Percentiles rank a stretch among this genome's conserved stretches.
These are phyloP conservation scores for Penicillium decumbens DNA, from an alignment of 2,329 filamentous ascomycete species.

Conservation along the genomic window DNA sequence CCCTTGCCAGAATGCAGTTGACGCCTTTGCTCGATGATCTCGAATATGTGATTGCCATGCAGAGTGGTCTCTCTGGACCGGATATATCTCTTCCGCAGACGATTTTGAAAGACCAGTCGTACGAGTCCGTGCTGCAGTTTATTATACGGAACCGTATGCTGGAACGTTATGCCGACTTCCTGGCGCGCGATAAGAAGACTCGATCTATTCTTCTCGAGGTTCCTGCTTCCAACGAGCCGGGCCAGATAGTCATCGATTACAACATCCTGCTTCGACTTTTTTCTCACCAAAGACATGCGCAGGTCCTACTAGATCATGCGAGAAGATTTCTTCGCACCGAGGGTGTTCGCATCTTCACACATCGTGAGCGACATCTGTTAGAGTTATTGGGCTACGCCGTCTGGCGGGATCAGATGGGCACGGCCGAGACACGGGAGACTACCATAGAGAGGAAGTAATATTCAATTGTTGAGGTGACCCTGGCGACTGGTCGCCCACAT, in stretches of 20 bases:
- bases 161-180: slow-evolving; percentile 25
- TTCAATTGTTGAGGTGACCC: not conserved
- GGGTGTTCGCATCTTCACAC: slow-evolving; percentile 15
- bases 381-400: slow-evolving; percentile 21
- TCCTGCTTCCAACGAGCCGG: not conserved
- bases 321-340: slow-evolving; percentile 12
- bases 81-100: slow-evolving; percentile 5
- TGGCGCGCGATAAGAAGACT: slow-evolving; percentile 19
- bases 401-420: slow-evolving; percentile 19
- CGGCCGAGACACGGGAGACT: not conserved
- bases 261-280: slow-evolving; percentile 13
- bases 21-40: slow-evolving; percentile 29
- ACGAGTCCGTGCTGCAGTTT: slow-evolving; percentile 24
- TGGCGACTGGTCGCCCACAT: slow-evolving; percentile 4
- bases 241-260: slow-evolving; percentile 14
- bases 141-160: slow-evolving; percentile 27
- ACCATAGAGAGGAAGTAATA: slow-evolving; percentile 1
- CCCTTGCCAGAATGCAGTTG: slow-evolving; percentile 8
- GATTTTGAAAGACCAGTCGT: slow-evolving; percentile 8
- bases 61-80: slow-evolving; percentile 12
- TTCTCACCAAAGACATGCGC: not conserved
- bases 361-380: slow-evolving; percentile 24
- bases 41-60: slow-evolving; percentile 22
- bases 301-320: slow-evolving; percentile 9
- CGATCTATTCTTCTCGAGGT: slow-evolving; percentile 3